Base-by-base conservation (phyloP, 2,329 filamentous ascomycete genomes). In the Pleomassaria siparia region DNA sequence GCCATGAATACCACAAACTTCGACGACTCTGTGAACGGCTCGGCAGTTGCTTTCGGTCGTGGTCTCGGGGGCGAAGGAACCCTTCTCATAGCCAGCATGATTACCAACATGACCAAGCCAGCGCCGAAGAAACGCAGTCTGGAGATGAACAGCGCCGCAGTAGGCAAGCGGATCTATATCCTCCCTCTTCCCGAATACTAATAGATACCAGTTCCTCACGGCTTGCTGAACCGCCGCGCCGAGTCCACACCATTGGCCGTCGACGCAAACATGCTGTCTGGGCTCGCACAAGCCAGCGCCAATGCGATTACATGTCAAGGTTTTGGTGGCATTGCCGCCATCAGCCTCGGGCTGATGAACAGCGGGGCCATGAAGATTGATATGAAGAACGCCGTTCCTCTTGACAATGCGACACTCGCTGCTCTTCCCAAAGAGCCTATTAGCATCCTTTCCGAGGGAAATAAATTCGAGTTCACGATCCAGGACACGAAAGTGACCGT, bases 21-120 rank as follows among this genome's bases (percentile, higher is more conserved):
- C 46, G 54, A 66, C 22, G 63, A 66, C 30, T 62, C 60, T 0
- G 12, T 64, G 2, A 60, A 59, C 18, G 63, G 63, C 4, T 56
- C 57, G 4, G 54, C 55, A 13, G 55, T 66, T 12, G 51, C 56
- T 3, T 64, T 66, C 29, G 57, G 56, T 8, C 48, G 61, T 13
- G 63, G 63, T 2, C 32, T 66, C 6, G 55, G 51, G 4, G 58
- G 62, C 2, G 59, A 63, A 43, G 62, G 57, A 6, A 60, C 58
- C 0, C 51, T 66, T n/a, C 37, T 66, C 1, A 46, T 62, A 15
- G 55, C 55, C 2, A 49, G 60, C 13, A 43, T 64, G 16, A 43
- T 61, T 12, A 51, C 49, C 22, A 54, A 55, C 18, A 35, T 59
- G 8, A 61, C 26, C 3, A 56, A 6, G 29, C 41, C 18, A 44